Evolutionary conservation across 148 eudicot species (phyloP).

Genomic region (Spergularia bocconei): DNA sequence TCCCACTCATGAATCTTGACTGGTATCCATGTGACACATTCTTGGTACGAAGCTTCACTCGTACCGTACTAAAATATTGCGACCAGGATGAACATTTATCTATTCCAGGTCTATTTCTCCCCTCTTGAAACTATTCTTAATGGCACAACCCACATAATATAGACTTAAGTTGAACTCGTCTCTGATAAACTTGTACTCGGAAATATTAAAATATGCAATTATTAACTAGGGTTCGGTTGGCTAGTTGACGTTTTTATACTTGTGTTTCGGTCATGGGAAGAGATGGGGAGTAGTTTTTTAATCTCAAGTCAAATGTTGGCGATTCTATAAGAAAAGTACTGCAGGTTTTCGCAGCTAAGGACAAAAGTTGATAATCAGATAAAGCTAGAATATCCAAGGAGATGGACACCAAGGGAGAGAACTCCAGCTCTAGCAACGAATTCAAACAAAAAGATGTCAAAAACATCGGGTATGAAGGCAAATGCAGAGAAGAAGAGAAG

Average conservation of each 20-base stretch:
- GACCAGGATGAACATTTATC: neutral
- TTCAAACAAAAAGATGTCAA: constrained; percentile 27
- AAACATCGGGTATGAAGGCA: constrained; percentile 21
- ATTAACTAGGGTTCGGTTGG: constrained; percentile 23
- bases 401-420: constrained; percentile 34
- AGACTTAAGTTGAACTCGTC: constrained; percentile 39
- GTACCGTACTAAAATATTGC: constrained; percentile 17
- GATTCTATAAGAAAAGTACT: constrained; percentile 28
- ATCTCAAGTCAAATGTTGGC: constrained; percentile 26
- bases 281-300: constrained; percentile 26
- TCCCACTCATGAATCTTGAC: constrained; percentile 28
- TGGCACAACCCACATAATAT: neutral
- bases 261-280: constrained; percentile 33
- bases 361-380: constrained; percentile 1
- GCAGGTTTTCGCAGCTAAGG: neutral
- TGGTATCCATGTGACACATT: constrained; percentile 28
- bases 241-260: constrained; percentile 39
- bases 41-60: constrained; percentile 33
- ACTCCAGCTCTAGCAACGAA: constrained; percentile 25
- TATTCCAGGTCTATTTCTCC: constrained; percentile 23
- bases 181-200: neutral
- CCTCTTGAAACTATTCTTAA: neutral
- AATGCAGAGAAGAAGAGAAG: constrained; percentile 12
- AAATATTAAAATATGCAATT: constrained; percentile 6
- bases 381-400: neutral